Base-by-base conservation (phyloP, 192 early-diverging fungal species). In the Geranomyces michiganensis region DNA sequence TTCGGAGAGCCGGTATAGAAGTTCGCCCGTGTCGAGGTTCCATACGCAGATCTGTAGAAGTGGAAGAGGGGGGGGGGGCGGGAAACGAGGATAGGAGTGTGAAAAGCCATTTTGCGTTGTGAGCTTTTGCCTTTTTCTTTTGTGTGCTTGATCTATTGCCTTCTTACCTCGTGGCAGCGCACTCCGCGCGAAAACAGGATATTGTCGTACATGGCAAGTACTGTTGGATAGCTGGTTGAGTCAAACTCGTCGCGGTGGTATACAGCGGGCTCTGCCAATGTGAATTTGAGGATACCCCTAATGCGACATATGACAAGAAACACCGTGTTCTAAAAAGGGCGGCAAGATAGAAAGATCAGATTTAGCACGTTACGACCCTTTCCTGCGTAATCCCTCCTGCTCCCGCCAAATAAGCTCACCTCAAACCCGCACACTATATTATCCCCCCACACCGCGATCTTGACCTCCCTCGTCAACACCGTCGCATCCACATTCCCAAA, bases 371-470 rank as follows among this genome's bases (percentile, higher is more conserved):
- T 24, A 56, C 10, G 55, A 56, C n/a, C n/a, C n/a, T n/a, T n/a
- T n/a, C n/a, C n/a, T n/a, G n/a, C n/a, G n/a, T n/a, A n/a, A n/a
- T n/a, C n/a, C n/a, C n/a, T n/a, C n/a, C n/a, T n/a, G n/a, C n/a
- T n/a, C 36, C 36, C 36, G 58, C 22, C 12, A 32, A 24, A n/a
- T 71, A 24, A 32, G 0, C 56, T 49, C 30, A 78, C 76, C 76
- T 78, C 76, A 63, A 78, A 78, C 44, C 76, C 76, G 43, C 76
- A 78, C 22, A 78, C 76, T n/a, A 78, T 66, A 8, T 19, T 47
- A 48, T 67, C 61, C 8, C 67, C 71, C 72, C 71, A 78, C 0
- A 78, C 36, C 13, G 62, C 71, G 36, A 78, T 65, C 68, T 78
- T 78, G 19, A 78, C 76, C 65, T 78, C 76, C 30, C 58, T 53